These are phyloP conservation scores for Haplographium delicatum DNA, from an alignment of 495 filamentous ascomycete genomes.

Conservation along the genomic window DNA sequence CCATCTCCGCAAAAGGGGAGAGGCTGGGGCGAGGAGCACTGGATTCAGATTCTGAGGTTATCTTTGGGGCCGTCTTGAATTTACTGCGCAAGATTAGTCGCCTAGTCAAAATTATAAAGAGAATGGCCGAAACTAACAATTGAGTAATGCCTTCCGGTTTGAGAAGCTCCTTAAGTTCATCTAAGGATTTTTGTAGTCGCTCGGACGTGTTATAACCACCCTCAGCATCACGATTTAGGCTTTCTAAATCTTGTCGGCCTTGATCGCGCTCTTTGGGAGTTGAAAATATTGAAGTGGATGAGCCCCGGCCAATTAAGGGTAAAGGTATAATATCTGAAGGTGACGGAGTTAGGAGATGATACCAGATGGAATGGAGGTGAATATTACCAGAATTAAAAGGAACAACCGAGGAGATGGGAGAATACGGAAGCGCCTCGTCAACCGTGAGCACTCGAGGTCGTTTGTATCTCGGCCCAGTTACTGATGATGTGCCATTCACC, in stretches of 20 bases:
- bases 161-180: slow-evolving; percentile 65
- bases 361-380: not conserved
- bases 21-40: slow-evolving; percentile 7
- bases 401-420: slow-evolving; percentile 83
- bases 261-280: slow-evolving; percentile 31
- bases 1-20: slow-evolving; percentile 23
- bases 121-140: slow-evolving; percentile 15
- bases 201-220: slow-evolving; percentile 31
- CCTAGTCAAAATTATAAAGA: slow-evolving; percentile 7
- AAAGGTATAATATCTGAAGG: slow-evolving; percentile 61
- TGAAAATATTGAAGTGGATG: slow-evolving; percentile 39
- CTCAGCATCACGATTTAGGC: slow-evolving; percentile 48
- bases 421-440: slow-evolving; percentile 84
- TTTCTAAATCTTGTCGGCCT: slow-evolving; percentile 38
- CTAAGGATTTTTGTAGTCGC: slow-evolving; percentile 44
- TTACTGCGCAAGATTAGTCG: slow-evolving; percentile 43
- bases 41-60: not conserved
- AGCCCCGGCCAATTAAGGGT: slow-evolving; percentile 51
- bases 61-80: slow-evolving; percentile 51
- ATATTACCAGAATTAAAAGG: slow-evolving; percentile 75
- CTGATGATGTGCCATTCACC: slow-evolving; percentile 7
- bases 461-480: not conserved
- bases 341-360: slow-evolving; percentile 3
- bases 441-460: slow-evolving; percentile 44
- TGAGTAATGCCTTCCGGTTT: slow-evolving; percentile 63